Conservation (phyloP, 23 red algal genomes). For the Gracilariopsis chorda region DNA sequence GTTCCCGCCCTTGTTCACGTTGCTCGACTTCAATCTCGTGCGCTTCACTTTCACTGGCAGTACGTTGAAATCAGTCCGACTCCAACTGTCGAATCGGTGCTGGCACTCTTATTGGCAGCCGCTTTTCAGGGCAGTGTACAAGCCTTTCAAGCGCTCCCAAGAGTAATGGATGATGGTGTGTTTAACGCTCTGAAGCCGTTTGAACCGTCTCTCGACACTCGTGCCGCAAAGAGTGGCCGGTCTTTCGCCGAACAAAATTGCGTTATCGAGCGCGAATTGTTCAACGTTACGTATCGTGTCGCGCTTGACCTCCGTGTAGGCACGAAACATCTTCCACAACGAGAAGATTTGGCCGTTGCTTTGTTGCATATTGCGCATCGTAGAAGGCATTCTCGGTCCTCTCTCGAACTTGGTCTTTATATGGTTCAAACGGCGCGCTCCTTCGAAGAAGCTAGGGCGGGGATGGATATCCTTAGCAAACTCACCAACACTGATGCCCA, state of each 20-base stretch:
- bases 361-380: neutral
- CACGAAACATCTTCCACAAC: neutral
- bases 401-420: neutral
- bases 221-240: neutral
- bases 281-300: neutral
- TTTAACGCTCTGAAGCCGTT: neutral
- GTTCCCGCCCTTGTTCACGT: neutral
- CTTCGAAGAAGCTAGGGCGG: neutral
- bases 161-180: neutral
- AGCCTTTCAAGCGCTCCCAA: neutral
- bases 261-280: neutral
- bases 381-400: neutral
- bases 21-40: neutral
- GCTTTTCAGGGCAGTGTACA: neutral
- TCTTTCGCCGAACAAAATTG: neutral
- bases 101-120: neutral
- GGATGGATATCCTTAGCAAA: neutral
- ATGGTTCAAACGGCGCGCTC: neutral
- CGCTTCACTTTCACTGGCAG: neutral
- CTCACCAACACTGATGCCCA: neutral
- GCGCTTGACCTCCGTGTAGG: neutral
- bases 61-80: neutral
- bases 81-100: neutral
- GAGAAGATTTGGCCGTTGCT: neutral
- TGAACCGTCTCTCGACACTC: neutral